Percentiles rank a stretch among this genome's conserved stretches.
Evolutionary conservation across 257 asterid species (phyloP).

Genomic region (Plantago elongata): DNA sequence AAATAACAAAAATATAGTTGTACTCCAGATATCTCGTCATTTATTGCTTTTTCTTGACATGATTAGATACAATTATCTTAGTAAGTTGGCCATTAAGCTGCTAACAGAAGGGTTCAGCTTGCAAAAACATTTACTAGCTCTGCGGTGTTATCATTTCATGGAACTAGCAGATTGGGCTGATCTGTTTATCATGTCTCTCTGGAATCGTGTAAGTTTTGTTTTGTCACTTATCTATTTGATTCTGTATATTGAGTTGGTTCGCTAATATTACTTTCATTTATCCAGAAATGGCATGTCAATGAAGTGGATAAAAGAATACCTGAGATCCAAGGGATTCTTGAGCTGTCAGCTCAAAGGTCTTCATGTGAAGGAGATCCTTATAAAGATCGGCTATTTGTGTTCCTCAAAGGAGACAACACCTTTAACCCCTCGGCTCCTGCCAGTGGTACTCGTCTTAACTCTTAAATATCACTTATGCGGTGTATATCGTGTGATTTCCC

Average conservation of each 20-base stretch:
- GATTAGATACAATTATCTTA: constrained; percentile 66
- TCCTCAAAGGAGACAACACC: constrained; percentile 49
- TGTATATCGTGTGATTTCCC: constrained; percentile 5
- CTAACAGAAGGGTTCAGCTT: constrained; percentile 82
- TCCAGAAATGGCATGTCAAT: constrained; percentile 77
- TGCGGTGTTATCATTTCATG: constrained; percentile 90
- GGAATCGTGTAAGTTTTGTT: constrained; percentile 56
- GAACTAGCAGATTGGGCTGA: constrained; percentile 99
- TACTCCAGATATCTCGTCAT: constrained; percentile 14
- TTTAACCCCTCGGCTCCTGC: constrained; percentile 45
- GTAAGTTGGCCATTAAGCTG: constrained; percentile 84
- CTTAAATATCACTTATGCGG: background rate
- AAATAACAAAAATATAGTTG: background rate
- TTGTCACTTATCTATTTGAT: constrained; percentile 15
- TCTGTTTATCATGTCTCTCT: constrained; percentile 78
- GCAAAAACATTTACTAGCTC: constrained; percentile 82
- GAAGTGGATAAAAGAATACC: constrained; percentile 81
- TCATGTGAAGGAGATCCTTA: constrained; percentile 89
- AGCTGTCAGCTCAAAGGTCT: constrained; percentile 87
- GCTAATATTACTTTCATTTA: constrained; percentile 32
- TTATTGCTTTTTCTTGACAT: constrained; percentile 48
- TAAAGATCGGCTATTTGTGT: constrained; percentile 69
- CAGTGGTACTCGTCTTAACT: constrained; percentile 35
- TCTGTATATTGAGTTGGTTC: constrained; percentile 20
- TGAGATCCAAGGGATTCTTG: constrained; percentile 87